A percentile compares a stretch with the other conserved stretches of the same genome.
Conservation (phyloP, 2,329 filamentous ascomycete species). For the Cladophialophora immunda region DNA sequence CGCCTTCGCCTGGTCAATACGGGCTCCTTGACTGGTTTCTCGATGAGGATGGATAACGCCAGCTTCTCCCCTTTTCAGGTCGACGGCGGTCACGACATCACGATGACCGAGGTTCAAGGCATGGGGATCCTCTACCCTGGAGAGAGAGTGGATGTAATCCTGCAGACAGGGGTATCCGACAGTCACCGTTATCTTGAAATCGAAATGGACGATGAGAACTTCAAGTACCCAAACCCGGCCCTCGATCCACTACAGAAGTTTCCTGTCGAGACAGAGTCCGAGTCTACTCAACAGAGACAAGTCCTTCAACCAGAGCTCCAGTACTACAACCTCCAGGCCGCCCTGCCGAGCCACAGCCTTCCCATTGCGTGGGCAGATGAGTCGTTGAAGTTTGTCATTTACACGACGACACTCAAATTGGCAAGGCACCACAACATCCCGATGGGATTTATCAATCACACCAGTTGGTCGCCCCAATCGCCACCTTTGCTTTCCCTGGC, state of each 20-base stretch:
- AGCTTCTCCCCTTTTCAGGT: conserved; percentile 54
- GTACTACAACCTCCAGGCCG: conserved; percentile 42
- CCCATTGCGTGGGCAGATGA: conserved; percentile 43
- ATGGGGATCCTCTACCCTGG: conserved; percentile 56
- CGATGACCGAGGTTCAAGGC: conserved; percentile 42
- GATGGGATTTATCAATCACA: conserved; percentile 59
- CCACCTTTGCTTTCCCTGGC: conserved; percentile 46
- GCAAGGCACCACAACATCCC: conserved; percentile 54
- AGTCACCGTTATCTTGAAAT: conserved; percentile 29
- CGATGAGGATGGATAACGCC: conserved; percentile 46
- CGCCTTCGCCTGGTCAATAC: conserved; percentile 77
- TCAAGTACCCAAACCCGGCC: conserved; percentile 57
- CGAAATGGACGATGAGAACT: conserved; percentile 36
- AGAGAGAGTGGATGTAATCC: conserved; percentile 55
- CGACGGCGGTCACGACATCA: conserved; percentile 50
- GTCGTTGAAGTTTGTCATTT: conserved; percentile 49
- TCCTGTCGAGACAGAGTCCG: conserved; percentile 39
- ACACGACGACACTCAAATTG: conserved; percentile 57
- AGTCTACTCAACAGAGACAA: background rate
- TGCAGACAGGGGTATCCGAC: conserved; percentile 33
- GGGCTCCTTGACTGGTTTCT: conserved; percentile 69
- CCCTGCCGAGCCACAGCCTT: conserved; percentile 43
- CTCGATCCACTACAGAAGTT: conserved; percentile 52
- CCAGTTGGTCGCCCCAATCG: conserved; percentile 53
- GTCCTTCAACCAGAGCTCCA: background rate